Base-by-base conservation (phyloP, 1,284 basidiomycete genomes). In the Ganoderma boninense region DNA sequence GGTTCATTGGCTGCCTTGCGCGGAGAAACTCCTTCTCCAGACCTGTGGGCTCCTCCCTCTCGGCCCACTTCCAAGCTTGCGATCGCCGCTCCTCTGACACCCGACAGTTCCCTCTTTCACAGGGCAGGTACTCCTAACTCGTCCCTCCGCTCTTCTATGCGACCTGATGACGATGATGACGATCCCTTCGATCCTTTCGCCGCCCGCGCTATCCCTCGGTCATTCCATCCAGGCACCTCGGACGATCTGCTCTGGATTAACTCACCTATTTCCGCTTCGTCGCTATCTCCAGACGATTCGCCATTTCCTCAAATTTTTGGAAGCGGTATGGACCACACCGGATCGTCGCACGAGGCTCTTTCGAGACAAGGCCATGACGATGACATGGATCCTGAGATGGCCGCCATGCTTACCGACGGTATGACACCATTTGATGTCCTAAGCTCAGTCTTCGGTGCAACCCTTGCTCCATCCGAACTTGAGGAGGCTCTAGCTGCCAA, bases 381-480 rank as follows among this genome's bases (percentile, higher is more conserved):
- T 64, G 88, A 89, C 65, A 80, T 83, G 68, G 89, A 90, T 68
- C 79, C 83, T 7, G 90, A 91, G 32, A 83, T 86, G 4, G 84
- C 85, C 16, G 85, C 86, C n/a, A 82, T 87, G 79, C 86, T 95
- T 63, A 93, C 92, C 0, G 92, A 95, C 75, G 95, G 95, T 44
- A 97, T 99, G 95, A 97, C 97, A 1, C 97, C 97, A 0, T 94
- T 99, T 75, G 97, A 99, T 77, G 96, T 99, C 52, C 90, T 99
- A 26, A 92, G 90, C 77, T 97, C 95, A 44, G 95, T 99, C 46
- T 98, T 99, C 79, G 94, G 94, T 49, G 92, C 95, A 3, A 91
- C 94, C 1, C 87, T 98, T 6, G 93, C 96, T 0, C 92, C 95
- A 3, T 92, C 92, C 7, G 96, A 98, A 78, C 87, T 99, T 4